Evolutionary conservation across 129 eudicot genomes (phyloP).

Genomic region (Silybum marianum): DNA sequence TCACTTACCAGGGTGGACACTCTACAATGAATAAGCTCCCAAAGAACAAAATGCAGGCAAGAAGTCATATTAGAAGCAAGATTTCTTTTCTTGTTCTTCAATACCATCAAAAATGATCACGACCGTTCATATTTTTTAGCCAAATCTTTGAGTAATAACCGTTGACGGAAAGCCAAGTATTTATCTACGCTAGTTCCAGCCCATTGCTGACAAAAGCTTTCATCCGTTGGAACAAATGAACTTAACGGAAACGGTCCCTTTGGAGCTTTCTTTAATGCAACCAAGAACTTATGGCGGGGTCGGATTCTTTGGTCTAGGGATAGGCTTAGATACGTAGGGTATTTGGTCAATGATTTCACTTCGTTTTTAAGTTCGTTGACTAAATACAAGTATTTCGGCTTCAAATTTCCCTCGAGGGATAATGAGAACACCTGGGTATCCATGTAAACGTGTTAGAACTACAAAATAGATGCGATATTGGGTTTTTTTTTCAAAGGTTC

Average conservation of each 20-base stretch:
- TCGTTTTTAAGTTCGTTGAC: slow-evolving; percentile 86
- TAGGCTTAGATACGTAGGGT: slow-evolving; percentile 90
- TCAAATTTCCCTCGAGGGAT: slow-evolving; percentile 86
- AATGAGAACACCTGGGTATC: slow-evolving; percentile 77
- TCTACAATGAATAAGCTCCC: slow-evolving; percentile 27
- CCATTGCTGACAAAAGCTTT: slow-evolving; percentile 93
- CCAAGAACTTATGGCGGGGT: slow-evolving; percentile 90
- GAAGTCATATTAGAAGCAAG: slow-evolving; percentile 11
- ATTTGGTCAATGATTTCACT: slow-evolving; percentile 84
- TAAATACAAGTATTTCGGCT: slow-evolving; percentile 85
- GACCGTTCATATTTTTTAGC: slow-evolving; percentile 75
- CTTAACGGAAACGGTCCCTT: slow-evolving; percentile 92
- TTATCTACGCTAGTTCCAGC: slow-evolving; percentile 85
- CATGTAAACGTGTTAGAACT: not conserved
- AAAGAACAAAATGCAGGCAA: slow-evolving; percentile 4
- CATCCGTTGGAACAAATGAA: slow-evolving; percentile 89
- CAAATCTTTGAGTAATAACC: slow-evolving; percentile 66
- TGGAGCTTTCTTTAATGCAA: slow-evolving; percentile 83
- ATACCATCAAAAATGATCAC: slow-evolving; percentile 14
- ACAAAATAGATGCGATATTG: not conserved
- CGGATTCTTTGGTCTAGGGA: slow-evolving; percentile 93
- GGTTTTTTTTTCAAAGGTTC: too few relatives aligned
- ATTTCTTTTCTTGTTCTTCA: not conserved
- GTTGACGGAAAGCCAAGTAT: slow-evolving; percentile 85
- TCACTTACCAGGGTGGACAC: slow-evolving; percentile 35